These are phyloP conservation scores for Jacaranda copaia DNA, from an alignment of 257 asterid genomes.

Conservation along the genomic window DNA sequence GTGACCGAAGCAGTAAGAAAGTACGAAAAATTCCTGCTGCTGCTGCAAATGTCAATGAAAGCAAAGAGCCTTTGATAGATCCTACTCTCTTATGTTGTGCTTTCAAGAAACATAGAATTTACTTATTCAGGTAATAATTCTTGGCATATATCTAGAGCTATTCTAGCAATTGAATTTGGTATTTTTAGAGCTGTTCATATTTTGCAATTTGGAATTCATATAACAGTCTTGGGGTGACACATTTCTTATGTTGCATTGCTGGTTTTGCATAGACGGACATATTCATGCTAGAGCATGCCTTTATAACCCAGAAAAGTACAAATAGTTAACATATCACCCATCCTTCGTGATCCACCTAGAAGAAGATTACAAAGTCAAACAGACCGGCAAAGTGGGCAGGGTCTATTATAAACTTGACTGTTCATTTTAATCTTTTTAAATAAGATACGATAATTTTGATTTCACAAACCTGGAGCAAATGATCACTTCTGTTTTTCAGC, in stretches of 20 bases:
- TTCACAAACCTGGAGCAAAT: slow-evolving; percentile 30
- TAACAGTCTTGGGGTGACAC: background rate
- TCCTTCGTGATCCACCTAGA: slow-evolving; percentile 6
- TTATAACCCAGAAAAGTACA: background rate
- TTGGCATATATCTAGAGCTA: slow-evolving; percentile 14
- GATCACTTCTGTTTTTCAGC: slow-evolving; percentile 49
- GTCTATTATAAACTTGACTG: background rate
- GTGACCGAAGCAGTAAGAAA: slow-evolving; percentile 86
- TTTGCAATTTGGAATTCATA: slow-evolving; percentile 3
- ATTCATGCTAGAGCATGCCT: background rate
- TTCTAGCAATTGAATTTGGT: slow-evolving; percentile 9
- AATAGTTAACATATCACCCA: slow-evolving; percentile 9
- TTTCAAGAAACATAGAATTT: slow-evolving; percentile 95
- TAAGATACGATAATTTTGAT: slow-evolving; percentile 8
- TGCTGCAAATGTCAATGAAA: slow-evolving; percentile 88
- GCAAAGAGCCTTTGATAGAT: slow-evolving; percentile 90
- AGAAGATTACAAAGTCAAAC: slow-evolving; percentile 15
- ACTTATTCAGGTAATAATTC: slow-evolving; percentile 81
- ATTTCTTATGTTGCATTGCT: slow-evolving; percentile 6
- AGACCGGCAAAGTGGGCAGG: background rate
- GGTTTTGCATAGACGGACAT: slow-evolving; percentile 6
- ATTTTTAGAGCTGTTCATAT: background rate
- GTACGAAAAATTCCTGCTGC: slow-evolving; percentile 90
- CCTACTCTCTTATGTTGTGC: slow-evolving; percentile 98
- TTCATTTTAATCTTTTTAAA: background rate